Evolutionary conservation across 768 basidiomycete genomes (phyloP), one percentile per base, ranked within the genome.

Genomic region (Heimioporus sp.): DNA sequence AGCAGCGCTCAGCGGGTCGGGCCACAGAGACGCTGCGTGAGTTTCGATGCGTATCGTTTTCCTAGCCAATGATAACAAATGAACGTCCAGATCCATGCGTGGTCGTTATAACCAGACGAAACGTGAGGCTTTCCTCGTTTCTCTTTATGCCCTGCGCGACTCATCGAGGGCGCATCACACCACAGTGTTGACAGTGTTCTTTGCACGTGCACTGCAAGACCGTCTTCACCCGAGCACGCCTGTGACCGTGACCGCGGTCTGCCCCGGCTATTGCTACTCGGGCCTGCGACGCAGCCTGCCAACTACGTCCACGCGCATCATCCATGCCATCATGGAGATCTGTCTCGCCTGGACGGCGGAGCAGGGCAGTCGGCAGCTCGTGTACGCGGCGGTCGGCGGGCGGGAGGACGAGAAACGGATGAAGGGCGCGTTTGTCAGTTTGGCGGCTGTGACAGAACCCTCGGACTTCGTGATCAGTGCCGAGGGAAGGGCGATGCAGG

Each of bases 171-270:
- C 9, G 21, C 2, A 6, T 24, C 21, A 5, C 21, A 1, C 9
- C 19, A 3, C 30, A 71, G 68, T 73, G 5, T 19, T 72, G 10
- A 65, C 65, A 21, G 31, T 72, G 10, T 58, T 71, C 47, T 70
- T 73, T 30, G 53, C 54, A 1, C 70, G 64, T 19, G 61, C 64
- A 1, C 51, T 74, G 17, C 60, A 61, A 15, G 54, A 53, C 0
- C 52, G 55, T 34, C 31, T 67, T n/a, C 58, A 55, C 12, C 50
- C 59, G 5, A 39, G 44, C 24, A 49, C 61, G 0, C 57, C 67
- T 0, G 43, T 72, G 41, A 65, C 58, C 2, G 62, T 65, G 6
- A 59, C 58, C 34, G 55, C 63, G 8, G 55, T 61, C 40, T 58
- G 48, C 21, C 21, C 21, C 21, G 21, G 21, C 21, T 24, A 24